Base-by-base conservation (phyloP, 306 rosid genomes). In the Cucurbita maxima region DNA sequence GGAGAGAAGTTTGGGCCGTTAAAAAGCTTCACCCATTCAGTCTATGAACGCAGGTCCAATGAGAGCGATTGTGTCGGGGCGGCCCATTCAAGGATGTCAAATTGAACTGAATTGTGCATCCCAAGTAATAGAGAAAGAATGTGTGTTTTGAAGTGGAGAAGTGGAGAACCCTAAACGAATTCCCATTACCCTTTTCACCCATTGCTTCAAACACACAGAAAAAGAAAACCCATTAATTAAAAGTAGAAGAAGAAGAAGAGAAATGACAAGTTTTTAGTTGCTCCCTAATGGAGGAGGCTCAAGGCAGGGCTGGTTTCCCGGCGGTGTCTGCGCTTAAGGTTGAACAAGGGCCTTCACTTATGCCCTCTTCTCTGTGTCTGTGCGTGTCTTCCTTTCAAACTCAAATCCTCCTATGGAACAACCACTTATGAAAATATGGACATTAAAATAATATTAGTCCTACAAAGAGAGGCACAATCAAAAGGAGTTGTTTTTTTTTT, bases 261-360 rank as follows among this genome's bases (percentile, higher is more conserved):
- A 15, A 15, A 15, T 84, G 69, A 22, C 25, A 22, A 22, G 25
- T 22, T 22, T 22, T 41, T 34, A 11, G 84, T 79, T 87, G 83
- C 87, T 88, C 80, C 90, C 94, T 70, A 80, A 68, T 77, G 79
- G 58, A 90, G 86, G 83, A 90, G 86, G 83, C 70, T 87, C 96
- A 87, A 90, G 92, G 88, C 92, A 93, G 88, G 84, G 78, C 93
- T 86, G 76, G 85, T 87, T 90, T 83, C 73, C 94, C 92, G 98
- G 92, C 98, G 96, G 90, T 93, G 98, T 93, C 89, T 83, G 90
- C 94, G 90, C 85, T 85, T 90, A 76, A 69, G 78, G 61, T 70
- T 78, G 79, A 69, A 30, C 9, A 47, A 18, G 38, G 8, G 5
- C 43, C 45, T 70, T 70, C 4, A 50, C 8, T 30, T 70, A 13